These are phyloP conservation scores for Pseudocercospora macadamiae DNA, from an alignment of 2,329 filamentous ascomycete species.

Conservation along the genomic window DNA sequence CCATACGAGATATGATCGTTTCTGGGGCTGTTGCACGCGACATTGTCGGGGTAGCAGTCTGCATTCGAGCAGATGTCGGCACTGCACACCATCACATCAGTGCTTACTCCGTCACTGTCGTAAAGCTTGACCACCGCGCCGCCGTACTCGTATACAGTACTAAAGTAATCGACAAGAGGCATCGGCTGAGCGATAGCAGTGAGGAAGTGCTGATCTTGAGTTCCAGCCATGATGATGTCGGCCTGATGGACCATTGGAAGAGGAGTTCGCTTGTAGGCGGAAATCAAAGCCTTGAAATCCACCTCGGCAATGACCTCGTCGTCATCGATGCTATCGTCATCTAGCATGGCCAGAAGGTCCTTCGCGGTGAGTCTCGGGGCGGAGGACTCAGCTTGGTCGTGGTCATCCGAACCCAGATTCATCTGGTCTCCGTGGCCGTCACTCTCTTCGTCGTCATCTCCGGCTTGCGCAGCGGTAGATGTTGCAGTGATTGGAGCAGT, in stretches of 20 bases:
- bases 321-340: not conserved
- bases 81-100: not conserved
- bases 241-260: not conserved
- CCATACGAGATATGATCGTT: not conserved
- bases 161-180: not conserved
- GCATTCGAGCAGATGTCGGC: not conserved
- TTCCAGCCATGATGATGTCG: not conserved
- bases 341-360: not conserved
- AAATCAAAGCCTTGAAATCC: not conserved
- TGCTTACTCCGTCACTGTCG: not conserved
- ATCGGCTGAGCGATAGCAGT: not conserved
- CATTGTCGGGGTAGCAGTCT: not conserved
- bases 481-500: too few relatives aligned
- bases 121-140: not conserved
- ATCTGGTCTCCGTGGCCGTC: too few relatives aligned
- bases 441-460: too few relatives aligned
- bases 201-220: not conserved
- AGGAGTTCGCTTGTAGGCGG: not conserved
- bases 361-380: too few relatives aligned
- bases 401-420: too few relatives aligned
- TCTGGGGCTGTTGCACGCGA: too few relatives aligned
- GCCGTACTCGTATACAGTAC: not conserved
- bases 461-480: too few relatives aligned
- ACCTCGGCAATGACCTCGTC: not conserved
- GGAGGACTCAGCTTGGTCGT: too few relatives aligned